Conservation (phyloP, 768 basidiomycete genomes). For the Rhodocollybia butyracea region DNA sequence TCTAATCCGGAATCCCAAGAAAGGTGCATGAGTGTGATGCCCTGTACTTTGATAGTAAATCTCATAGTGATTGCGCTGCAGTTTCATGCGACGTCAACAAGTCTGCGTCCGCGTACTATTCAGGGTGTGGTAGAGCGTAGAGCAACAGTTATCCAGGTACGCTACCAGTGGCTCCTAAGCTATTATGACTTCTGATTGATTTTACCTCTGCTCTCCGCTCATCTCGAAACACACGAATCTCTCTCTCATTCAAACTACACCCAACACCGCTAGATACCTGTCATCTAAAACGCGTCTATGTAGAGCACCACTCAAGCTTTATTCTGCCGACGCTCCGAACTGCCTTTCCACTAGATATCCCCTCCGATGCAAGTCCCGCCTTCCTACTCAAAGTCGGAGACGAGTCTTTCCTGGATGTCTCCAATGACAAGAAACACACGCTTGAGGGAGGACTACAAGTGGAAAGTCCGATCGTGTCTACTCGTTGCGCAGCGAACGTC, state of each 20-base stretch:
- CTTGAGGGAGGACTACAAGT: slow-evolving; percentile 73
- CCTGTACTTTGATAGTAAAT: background rate
- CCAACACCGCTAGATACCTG: slow-evolving; percentile 32
- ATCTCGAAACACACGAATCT: slow-evolving; percentile 86
- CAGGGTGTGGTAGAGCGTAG: slow-evolving; percentile 78
- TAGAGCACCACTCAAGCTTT: slow-evolving; percentile 81
- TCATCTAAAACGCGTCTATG: slow-evolving; percentile 71
- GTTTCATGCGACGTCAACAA: slow-evolving; percentile 96
- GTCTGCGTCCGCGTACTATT: slow-evolving; percentile 83
- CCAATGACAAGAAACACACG: background rate
- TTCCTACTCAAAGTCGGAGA: slow-evolving; percentile 65
- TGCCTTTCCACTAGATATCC: slow-evolving; percentile 89
- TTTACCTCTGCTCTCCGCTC: slow-evolving; percentile 64
- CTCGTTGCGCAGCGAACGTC: slow-evolving; percentile 62
- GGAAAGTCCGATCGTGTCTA: slow-evolving; percentile 84
- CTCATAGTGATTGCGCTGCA: slow-evolving; percentile 28
- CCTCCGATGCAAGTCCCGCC: slow-evolving; percentile 84
- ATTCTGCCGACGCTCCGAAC: slow-evolving; percentile 70
- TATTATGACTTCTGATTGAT: background rate
- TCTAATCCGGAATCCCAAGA: slow-evolving; percentile 86
- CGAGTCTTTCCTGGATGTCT: background rate
- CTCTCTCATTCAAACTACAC: slow-evolving; percentile 56
- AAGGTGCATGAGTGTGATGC: slow-evolving; percentile 51
- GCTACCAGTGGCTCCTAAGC: too few species aligned
- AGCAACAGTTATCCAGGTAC: slow-evolving; percentile 80